phyloP scores from a whole-genome alignment of 305 asterid genomes.

The Ruellia speciosa region DNA sequence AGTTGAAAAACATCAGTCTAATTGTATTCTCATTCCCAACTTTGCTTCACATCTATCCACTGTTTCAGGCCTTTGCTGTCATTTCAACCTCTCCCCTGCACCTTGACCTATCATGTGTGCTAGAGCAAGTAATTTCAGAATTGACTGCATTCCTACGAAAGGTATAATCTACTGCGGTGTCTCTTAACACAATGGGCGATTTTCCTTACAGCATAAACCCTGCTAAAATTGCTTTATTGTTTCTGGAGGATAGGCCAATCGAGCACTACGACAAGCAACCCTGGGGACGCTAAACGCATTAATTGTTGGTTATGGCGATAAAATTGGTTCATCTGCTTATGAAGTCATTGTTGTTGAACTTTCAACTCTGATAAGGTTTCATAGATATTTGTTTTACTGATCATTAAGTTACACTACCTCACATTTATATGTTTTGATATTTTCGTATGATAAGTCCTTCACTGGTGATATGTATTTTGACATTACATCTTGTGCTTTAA shows the following conservation, averaged over 20 bases:
- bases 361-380: constrained; percentile 85
- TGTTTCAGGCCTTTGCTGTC: constrained; percentile 87
- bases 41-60: constrained; percentile 14
- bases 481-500: constrained; percentile 28
- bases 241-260: constrained; percentile 67
- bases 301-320: constrained; percentile 88
- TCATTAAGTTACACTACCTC: not conserved
- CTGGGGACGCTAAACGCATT: constrained; percentile 88
- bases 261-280: constrained; percentile 91
- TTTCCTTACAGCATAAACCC: constrained; percentile 12
- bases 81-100: constrained; percentile 94
- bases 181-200: constrained; percentile 7
- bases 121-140: constrained; percentile 87
- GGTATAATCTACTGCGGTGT: constrained; percentile 40
- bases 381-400: constrained; percentile 10
- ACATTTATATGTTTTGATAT: not conserved
- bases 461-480: not conserved
- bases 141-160: constrained; percentile 90
- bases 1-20: constrained; percentile 8
- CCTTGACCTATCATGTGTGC: constrained; percentile 76
- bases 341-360: constrained; percentile 92
- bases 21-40: constrained; percentile 8
- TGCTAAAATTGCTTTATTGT: constrained; percentile 21
- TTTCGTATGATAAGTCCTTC: not conserved
- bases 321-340: constrained; percentile 84